phyloP scores from a whole-genome alignment of 768 basidiomycete species.

The Pleurotus platypus region DNA sequence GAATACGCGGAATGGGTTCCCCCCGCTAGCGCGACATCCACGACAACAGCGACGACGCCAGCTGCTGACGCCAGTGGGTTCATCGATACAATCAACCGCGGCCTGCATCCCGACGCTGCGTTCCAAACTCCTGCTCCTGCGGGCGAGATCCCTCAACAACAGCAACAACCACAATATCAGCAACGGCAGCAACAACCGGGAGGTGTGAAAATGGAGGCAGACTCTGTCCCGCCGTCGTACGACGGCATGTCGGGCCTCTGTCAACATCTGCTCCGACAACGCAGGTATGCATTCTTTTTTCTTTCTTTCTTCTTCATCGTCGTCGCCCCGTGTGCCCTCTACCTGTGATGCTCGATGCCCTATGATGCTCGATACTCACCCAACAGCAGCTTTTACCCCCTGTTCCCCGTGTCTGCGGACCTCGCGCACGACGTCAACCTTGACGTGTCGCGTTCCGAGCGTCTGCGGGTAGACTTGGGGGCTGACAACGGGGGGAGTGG shows the following conservation, averaged over 20 bases:
- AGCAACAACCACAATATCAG: no score
- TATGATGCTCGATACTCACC: no score
- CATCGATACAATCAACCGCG: not conserved
- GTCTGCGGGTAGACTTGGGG: constrained; percentile 33
- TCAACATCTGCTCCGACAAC: constrained; percentile 80
- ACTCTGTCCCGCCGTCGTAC: constrained; percentile 37
- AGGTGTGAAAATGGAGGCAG: constrained; percentile 36
- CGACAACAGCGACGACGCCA: not conserved
- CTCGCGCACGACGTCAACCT: constrained; percentile 81
- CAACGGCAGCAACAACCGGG: no score
- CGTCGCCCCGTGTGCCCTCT: no score
- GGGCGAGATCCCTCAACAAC: no score
- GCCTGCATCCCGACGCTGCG: not conserved
- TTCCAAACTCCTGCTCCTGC: not conserved
- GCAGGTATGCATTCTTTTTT: constrained; percentile 53
- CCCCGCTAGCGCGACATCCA: not conserved
- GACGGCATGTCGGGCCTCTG: constrained; percentile 81
- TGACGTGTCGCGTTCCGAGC: constrained; percentile 74
- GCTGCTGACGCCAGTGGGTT: not conserved
- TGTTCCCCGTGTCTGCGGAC: constrained; percentile 84
- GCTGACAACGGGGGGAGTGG: constrained; percentile 21
- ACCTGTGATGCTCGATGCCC: no score
- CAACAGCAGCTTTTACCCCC: constrained; percentile 79
- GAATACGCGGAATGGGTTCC: constrained; percentile 16
- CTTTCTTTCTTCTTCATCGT: not conserved